These are phyloP conservation scores for Purpureocillium lavendulum DNA, from an alignment of 2,329 filamentous ascomycete genomes.

Conservation along the genomic window DNA sequence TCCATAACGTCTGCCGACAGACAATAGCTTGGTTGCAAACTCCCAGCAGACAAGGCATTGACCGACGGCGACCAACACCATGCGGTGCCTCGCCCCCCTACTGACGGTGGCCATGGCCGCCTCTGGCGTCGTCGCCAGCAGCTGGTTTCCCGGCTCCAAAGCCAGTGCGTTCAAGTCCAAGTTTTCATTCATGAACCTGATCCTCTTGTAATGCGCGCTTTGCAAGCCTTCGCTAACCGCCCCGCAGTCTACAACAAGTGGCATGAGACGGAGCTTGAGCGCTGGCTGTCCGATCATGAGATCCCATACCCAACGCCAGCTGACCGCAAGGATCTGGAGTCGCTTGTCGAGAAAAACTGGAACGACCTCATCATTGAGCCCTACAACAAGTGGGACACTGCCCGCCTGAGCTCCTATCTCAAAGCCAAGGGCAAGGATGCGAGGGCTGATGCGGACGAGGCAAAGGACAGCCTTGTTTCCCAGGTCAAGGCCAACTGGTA, in stretches of 20 bases:
- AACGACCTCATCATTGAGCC: constrained; percentile 64
- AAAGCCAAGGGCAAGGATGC: constrained; percentile 62
- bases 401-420: constrained; percentile 60
- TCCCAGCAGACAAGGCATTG: too few relatives aligned
- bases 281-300: constrained; percentile 90
- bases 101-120: constrained; percentile 65
- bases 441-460: constrained; percentile 56
- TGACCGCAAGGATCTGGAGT: constrained; percentile 91
- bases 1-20: too few relatives aligned
- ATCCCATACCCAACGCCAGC: constrained; percentile 84
- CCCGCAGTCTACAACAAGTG: constrained; percentile 88
- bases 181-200: neutral
- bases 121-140: constrained; percentile 62
- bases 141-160: constrained; percentile 70
- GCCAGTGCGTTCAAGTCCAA: constrained; percentile 66
- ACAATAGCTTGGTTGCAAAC: too few relatives aligned
- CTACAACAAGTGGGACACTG: constrained; percentile 68
- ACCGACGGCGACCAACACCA: constrained; percentile 30
- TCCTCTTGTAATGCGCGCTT: too few relatives aligned
- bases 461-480: constrained; percentile 58
- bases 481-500: constrained; percentile 70
- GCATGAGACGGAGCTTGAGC: constrained; percentile 95
- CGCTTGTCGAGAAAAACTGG: constrained; percentile 86
- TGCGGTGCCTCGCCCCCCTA: constrained; percentile 70
- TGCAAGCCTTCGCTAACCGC: neutral